Evolutionary conservation across 2,329 filamentous ascomycete genomes (phyloP).

Genomic region (Cladosporium halotolerans): DNA sequence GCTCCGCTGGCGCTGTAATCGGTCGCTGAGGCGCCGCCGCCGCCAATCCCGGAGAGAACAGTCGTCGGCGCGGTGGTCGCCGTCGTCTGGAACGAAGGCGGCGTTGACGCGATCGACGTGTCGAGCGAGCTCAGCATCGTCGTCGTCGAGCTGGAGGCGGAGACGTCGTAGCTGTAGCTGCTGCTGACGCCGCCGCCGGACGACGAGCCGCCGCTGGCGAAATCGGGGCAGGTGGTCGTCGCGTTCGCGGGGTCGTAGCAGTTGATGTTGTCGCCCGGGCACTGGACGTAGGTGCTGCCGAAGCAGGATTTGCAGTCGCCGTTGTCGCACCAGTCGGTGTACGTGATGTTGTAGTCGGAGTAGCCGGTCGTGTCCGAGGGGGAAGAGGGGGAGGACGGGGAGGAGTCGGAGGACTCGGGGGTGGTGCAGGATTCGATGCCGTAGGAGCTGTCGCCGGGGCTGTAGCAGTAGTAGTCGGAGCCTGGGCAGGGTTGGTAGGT

Average conservation of each 20-base stretch:
- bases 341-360: neutral
- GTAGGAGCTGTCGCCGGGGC: neutral
- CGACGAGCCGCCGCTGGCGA: neutral
- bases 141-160: neutral
- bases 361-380: neutral
- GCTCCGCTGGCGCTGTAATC: no score
- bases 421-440: neutral
- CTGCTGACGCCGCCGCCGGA: neutral
- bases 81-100: no score
- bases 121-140: no score
- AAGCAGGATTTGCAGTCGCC: slow-evolving; percentile 1
- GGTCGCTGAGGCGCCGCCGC: no score
- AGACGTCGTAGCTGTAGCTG: neutral
- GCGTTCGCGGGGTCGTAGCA: slow-evolving; percentile 6
- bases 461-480: neutral
- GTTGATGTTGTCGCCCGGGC: neutral
- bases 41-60: no score
- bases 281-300: neutral
- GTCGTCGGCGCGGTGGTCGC: no score
- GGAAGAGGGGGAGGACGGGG: neutral
- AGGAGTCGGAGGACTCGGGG: neutral
- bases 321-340: neutral
- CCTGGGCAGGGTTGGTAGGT: neutral
- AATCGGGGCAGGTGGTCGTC: neutral
- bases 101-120: no score